Evolutionary conservation across 768 basidiomycete genomes (phyloP), one percentile per base, ranked within the genome.

Genomic region (Lanmaoa rubissima): DNA sequence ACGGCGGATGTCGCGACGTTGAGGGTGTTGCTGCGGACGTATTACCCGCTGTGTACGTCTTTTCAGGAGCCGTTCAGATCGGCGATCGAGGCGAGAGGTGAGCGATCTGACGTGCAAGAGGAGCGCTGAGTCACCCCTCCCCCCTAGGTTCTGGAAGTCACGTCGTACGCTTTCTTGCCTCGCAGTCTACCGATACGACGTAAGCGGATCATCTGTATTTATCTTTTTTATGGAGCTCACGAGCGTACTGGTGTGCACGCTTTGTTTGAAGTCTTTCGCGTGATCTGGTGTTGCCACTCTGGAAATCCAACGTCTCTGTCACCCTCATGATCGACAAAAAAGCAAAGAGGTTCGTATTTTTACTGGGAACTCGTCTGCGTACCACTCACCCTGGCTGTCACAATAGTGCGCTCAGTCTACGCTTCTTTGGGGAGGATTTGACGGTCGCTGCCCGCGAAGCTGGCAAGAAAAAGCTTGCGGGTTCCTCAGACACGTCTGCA

Each of bases 321-420:
- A 85, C 88, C 0, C 78, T 98, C 55, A 94, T 98, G 93, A 85
- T 97, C 52, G 94, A 98, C 74, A 99, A 98, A 73, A 90, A 90
- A 67, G 92, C 94, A 26, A 98, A 98, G 75, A 92, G 89, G 95
- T 93, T 43, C 12, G 77, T 41, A 7, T 69, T 34, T 24, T 35
- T 11, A 17, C 16, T 13, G 16, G 19, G 5, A 11, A 31, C n/a
- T 21, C 10, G 36, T 10, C 5, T 34, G 2, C 11, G 5, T 38
- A 43, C 12, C 13, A 19, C 41, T 49, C 35, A 57, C 38, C 21
- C 21, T 40, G 47, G 39, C 13, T 51, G 55, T 35, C 35, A 14
- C 10, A 4, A 28, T 58, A 98, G 95, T 65, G 94, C 93, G 2
- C 75, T 98, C 58, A 94, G 92, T 56, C 74, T 94, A 46, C 86